These are phyloP conservation scores for Cystofilobasidium macerans DNA, from an alignment of 768 basidiomycete genomes.

Conservation along the genomic window DNA sequence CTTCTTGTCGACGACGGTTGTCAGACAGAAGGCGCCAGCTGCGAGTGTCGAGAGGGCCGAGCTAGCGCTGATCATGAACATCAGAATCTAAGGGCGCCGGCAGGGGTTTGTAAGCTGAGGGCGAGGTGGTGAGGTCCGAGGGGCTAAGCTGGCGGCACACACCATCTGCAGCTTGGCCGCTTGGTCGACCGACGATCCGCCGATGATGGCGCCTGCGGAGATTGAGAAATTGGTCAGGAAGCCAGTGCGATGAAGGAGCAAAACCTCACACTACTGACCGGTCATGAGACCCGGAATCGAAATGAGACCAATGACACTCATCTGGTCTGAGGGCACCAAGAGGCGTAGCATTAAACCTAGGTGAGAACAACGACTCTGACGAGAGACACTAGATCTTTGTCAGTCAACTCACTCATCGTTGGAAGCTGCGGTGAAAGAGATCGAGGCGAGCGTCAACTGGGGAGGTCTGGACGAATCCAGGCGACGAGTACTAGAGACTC, in stretches of 20 bases:
- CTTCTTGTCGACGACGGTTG: slow-evolving; percentile 51
- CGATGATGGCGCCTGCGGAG: slow-evolving; percentile 82
- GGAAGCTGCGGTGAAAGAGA: slow-evolving; percentile 52
- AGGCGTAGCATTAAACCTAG: too few relatives aligned
- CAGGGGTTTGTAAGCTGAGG: background rate
- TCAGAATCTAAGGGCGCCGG: slow-evolving; percentile 55
- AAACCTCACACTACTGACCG: background rate
- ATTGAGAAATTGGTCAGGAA: slow-evolving; percentile 47
- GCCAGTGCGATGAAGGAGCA: too few relatives aligned
- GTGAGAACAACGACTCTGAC: too few relatives aligned
- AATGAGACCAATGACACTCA: slow-evolving; percentile 48
- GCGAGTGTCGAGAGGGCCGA: slow-evolving; percentile 60
- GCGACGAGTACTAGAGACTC: slow-evolving; percentile 31
- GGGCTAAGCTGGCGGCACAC: background rate
- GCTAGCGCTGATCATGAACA: slow-evolving; percentile 80
- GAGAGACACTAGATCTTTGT: too few relatives aligned
- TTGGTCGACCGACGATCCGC: slow-evolving; percentile 70
- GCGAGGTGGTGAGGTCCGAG: background rate
- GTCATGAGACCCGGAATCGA: slow-evolving; percentile 24
- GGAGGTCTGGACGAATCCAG: background rate
- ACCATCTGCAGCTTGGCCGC: slow-evolving; percentile 67
- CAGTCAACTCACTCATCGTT: too few relatives aligned
- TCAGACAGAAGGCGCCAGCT: slow-evolving; percentile 52
- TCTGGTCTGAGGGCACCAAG: too few relatives aligned
- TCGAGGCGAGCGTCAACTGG: background rate